phyloP scores from a whole-genome alignment of 1,284 basidiomycete species.

The Trichosporon asahii region DNA sequence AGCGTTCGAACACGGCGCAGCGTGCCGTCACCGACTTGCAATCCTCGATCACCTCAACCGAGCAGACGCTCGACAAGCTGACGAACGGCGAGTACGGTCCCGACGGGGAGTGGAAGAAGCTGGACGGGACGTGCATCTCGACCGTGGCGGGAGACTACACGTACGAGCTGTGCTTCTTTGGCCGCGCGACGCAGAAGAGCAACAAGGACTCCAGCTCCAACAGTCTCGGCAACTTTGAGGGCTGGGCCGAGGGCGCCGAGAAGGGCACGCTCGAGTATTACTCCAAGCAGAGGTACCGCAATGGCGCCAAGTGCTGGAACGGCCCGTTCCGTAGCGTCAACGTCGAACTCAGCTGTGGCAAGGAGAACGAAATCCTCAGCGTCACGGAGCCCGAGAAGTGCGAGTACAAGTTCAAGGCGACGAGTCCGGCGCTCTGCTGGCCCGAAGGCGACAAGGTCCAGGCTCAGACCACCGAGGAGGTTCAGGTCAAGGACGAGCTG shows the following conservation, averaged over 20 bases:
- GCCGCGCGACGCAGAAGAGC: conserved; percentile 81
- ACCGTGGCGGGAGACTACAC: conserved; percentile 88
- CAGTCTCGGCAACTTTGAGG: conserved; percentile 75
- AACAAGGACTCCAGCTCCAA: conserved; percentile 74
- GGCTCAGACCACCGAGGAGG: neutral
- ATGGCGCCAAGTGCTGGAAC: conserved; percentile 93
- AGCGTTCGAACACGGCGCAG: conserved; percentile 55
- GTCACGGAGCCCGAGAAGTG: conserved; percentile 94
- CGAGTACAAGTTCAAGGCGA: conserved; percentile 85
- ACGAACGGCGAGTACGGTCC: conserved; percentile 65
- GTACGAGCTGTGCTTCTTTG: conserved; percentile 94
- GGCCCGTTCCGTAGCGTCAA: conserved; percentile 69
- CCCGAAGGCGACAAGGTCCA: conserved; percentile 50
- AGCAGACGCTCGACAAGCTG: conserved; percentile 40
- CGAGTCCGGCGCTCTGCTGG: conserved; percentile 83
- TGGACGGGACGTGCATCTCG: conserved; percentile 76
- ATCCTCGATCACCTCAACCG: conserved; percentile 29
- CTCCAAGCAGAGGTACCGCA: conserved; percentile 72
- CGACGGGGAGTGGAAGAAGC: conserved; percentile 92
- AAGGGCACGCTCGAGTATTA: conserved; percentile 70
- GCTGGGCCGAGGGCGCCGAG: conserved; percentile 65
- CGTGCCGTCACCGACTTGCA: conserved; percentile 52
- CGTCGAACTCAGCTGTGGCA: conserved; percentile 80
- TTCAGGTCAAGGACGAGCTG: conserved; percentile 39
- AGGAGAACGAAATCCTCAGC: conserved; percentile 74